Evolutionary conservation across 805 yeast species (phyloP), one percentile per base, ranked within the genome.

Genomic region (Hanseniaspora meyeri): DNA sequence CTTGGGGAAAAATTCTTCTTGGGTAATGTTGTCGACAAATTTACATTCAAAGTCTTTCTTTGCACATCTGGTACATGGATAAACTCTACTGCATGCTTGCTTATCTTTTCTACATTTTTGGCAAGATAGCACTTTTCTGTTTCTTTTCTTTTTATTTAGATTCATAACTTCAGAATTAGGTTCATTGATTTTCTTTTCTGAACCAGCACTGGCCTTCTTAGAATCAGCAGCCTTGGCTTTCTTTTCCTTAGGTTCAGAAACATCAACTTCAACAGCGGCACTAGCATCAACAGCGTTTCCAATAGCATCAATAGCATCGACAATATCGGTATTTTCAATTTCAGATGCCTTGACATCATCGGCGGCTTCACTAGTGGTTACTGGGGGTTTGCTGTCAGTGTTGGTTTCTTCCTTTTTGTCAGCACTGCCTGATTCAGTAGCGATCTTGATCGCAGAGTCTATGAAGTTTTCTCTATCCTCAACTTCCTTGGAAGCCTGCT

Each of bases 71-170:
- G 57, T 19, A 32, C 57, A 53, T 19, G 57, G 57, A 14, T 36
- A 53, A 19, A 49, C 42, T 46, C 57, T 53, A 6, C 51, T 31
- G 39, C 57, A 53, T 1, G 57, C 57, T 46, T 53, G 57, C 24
- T 53, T 53, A 36, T 53, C 57, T 16, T 53, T 53, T 53, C 57
- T 53, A 36, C 57, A 53, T 53, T 49, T 53, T 31, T 37, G 40
- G 32, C 57, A 53, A 8, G 57, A 53, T 2, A 53, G 11, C 16
- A 53, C 57, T 16, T 53, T 53, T 53, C 57, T 53, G 31, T 45
- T 53, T 53, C 57, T 53, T 39, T 38, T 53, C 37, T 45, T 53
- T 20, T 53, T 53, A 19, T 20, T 43, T 3, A 16, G 8, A 7
- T 8, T 14, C 1, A 14, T 17, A 43, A 40, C 43, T n/a, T 43